Evolutionary conservation across 345 rosid species (phyloP).

Genomic region (Ceriops tagal): DNA sequence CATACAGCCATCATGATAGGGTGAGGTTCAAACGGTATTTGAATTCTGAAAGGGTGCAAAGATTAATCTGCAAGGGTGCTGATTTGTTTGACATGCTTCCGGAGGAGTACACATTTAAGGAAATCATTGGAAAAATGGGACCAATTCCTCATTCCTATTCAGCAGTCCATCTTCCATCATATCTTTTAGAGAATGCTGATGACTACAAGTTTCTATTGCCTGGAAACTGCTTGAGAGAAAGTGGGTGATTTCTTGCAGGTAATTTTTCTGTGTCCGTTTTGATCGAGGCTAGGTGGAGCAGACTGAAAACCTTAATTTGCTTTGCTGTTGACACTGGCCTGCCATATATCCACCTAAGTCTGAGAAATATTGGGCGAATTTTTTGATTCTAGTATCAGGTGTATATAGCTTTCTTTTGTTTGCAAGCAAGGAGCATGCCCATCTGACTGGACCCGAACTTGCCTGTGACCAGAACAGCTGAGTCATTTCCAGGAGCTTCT

Average conservation of each 20-base stretch:
- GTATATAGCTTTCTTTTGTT: background rate
- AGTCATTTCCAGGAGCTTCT: too few relatives aligned
- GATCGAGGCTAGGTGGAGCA: background rate
- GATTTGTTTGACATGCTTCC: conserved; percentile 39
- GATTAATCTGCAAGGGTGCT: conserved; percentile 32
- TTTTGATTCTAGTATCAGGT: background rate
- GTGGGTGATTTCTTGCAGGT: background rate
- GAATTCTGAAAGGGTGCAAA: conserved; percentile 31
- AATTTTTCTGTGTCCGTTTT: background rate
- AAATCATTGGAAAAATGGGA: conserved; percentile 36
- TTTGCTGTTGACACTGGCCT: background rate
- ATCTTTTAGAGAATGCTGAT: conserved; percentile 26
- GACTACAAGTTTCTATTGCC: conserved; percentile 32
- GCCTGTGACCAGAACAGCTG: background rate
- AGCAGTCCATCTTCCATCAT: conserved; percentile 30
- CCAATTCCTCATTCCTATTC: conserved; percentile 30
- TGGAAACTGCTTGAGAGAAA: conserved; percentile 23
- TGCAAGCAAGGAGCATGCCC: background rate
- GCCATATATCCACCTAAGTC: background rate
- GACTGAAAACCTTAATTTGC: background rate
- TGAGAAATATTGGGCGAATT: background rate
- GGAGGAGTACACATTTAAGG: conserved; percentile 36
- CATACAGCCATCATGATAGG: conserved; percentile 38
- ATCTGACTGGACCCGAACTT: background rate
- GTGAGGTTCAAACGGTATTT: conserved; percentile 28